Evolutionary conservation across 495 filamentous ascomycete species (phyloP).

Genomic region (Hyaloscypha variabilis): DNA sequence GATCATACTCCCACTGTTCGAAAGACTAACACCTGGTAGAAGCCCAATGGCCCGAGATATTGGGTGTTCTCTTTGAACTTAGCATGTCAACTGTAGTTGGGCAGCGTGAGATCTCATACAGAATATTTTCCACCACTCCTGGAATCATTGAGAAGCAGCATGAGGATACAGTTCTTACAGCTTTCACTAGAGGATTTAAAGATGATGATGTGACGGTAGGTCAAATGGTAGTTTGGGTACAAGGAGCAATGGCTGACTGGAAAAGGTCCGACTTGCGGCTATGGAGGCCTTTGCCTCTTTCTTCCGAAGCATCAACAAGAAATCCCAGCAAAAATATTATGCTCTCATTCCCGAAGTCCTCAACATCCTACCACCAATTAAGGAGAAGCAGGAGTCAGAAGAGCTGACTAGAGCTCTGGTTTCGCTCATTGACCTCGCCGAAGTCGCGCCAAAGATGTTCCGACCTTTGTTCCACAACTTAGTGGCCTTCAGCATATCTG

Average conservation of each 20-base stretch:
- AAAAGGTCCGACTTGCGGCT: conserved; percentile 78
- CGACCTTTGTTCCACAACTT: conserved; percentile 86
- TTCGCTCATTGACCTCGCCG: conserved; percentile 90
- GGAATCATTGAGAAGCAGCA: conserved; percentile 97
- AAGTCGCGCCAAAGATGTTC: conserved; percentile 94
- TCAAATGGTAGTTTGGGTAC: not conserved
- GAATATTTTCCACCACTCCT: conserved; percentile 93
- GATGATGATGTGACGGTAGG: conserved; percentile 80
- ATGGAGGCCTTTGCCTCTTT: conserved; percentile 97
- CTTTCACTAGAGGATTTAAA: conserved; percentile 89
- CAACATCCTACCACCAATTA: conserved; percentile 90
- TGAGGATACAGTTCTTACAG: conserved; percentile 77
- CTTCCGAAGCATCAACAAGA: conserved; percentile 87
- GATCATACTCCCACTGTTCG: not conserved
- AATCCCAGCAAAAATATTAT: conserved; percentile 84
- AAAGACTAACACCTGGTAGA: conserved; percentile 48
- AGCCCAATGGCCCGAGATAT: conserved; percentile 87
- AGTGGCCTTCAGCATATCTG: conserved; percentile 87
- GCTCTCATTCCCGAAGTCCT: conserved; percentile 83
- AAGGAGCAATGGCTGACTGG: conserved; percentile 9
- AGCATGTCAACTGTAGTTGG: conserved; percentile 81
- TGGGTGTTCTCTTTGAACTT: conserved; percentile 80
- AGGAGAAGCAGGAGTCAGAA: conserved; percentile 84
- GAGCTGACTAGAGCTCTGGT: conserved; percentile 86
- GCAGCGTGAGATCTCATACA: conserved; percentile 86